These are phyloP conservation scores for Nepenthes mirabilis DNA, from an alignment of 148 eudicot genomes.

Conservation along the genomic window DNA sequence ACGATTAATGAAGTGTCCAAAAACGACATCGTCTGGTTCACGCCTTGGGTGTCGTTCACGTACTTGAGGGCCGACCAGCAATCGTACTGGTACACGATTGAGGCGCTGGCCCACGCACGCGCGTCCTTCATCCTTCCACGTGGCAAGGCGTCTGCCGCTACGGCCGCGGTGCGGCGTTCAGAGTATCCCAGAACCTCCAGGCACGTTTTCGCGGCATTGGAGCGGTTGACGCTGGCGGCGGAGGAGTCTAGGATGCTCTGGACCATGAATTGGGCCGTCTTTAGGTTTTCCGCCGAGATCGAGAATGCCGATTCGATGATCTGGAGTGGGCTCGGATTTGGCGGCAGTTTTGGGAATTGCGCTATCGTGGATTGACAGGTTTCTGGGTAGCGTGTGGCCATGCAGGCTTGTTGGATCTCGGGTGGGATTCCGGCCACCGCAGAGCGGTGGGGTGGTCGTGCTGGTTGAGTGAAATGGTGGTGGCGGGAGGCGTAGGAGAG, in stretches of 20 bases:
- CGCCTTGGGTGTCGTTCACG: conserved; percentile 41
- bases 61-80: conserved; percentile 74
- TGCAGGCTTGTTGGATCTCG: conserved; percentile 39
- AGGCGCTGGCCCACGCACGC: conserved; percentile 65
- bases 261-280: conserved; percentile 34
- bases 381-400: conserved; percentile 45
- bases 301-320: conserved; percentile 35
- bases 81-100: conserved; percentile 55
- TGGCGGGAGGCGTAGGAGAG: conserved; percentile 23
- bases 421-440: neutral
- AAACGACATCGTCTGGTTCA: conserved; percentile 45
- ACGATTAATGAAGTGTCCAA: conserved; percentile 24
- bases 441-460: conserved; percentile 1
- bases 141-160: conserved; percentile 12
- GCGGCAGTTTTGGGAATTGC: conserved; percentile 2
- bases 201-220: conserved; percentile 43
- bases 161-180: conserved; percentile 15
- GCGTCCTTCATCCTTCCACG: conserved; percentile 43
- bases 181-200: conserved; percentile 33
- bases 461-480: conserved; percentile 6
- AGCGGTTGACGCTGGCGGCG: conserved; percentile 39
- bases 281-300: conserved; percentile 29
- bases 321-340: conserved; percentile 16
- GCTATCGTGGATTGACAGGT: conserved; percentile 25
- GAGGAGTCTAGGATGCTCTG: conserved; percentile 31